A percentile compares a stretch with the other conserved stretches of the same genome.
Evolutionary conservation across 1,139 yeast species (phyloP).

Genomic region (Diutina neorugosa): DNA sequence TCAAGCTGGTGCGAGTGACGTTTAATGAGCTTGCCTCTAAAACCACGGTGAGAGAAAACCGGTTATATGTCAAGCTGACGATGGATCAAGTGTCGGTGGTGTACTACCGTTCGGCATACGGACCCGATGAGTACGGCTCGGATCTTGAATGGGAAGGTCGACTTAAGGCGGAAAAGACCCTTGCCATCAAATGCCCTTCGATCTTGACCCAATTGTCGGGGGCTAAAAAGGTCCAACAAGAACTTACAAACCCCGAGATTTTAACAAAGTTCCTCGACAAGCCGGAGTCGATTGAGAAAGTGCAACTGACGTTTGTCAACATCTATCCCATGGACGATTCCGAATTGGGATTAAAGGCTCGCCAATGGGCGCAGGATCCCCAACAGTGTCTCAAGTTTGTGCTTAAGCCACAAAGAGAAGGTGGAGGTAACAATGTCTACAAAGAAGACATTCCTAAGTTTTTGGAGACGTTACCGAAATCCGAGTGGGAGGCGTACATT

Average conservation of each 20-base stretch:
- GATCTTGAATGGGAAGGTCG: conserved; percentile 65
- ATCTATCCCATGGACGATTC: conserved; percentile 78
- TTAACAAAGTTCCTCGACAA: conserved; percentile 8
- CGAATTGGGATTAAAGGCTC: conserved; percentile 50
- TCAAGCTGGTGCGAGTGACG: conserved; percentile 54
- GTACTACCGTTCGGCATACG: conserved; percentile 82
- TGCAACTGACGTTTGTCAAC: conserved; percentile 62
- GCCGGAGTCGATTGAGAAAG: conserved; percentile 13
- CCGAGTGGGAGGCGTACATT: conserved; percentile 83
- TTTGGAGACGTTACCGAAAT: conserved; percentile 45
- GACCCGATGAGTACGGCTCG: conserved; percentile 59
- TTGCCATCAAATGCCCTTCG: conserved; percentile 87
- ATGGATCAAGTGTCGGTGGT: conserved; percentile 75
- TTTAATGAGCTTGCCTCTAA: conserved; percentile 43
- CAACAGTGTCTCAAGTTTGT: conserved; percentile 62
- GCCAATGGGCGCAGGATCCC: conserved; percentile 42
- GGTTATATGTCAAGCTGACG: conserved; percentile 38
- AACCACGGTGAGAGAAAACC: conserved; percentile 29
- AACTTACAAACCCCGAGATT: conserved; percentile 43
- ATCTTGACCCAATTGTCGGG: conserved; percentile 84
- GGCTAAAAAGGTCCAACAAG: conserved; percentile 84
- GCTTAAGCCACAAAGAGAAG: conserved; percentile 94
- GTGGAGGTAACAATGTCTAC: conserved; percentile 87
- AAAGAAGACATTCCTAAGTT: conserved; percentile 73
- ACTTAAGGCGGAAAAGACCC: conserved; percentile 52